Percentiles rank a stretch among this genome's conserved stretches.
phyloP scores from a whole-genome alignment of 345 rosid genomes.

The Aethionema arabicum region DNA sequence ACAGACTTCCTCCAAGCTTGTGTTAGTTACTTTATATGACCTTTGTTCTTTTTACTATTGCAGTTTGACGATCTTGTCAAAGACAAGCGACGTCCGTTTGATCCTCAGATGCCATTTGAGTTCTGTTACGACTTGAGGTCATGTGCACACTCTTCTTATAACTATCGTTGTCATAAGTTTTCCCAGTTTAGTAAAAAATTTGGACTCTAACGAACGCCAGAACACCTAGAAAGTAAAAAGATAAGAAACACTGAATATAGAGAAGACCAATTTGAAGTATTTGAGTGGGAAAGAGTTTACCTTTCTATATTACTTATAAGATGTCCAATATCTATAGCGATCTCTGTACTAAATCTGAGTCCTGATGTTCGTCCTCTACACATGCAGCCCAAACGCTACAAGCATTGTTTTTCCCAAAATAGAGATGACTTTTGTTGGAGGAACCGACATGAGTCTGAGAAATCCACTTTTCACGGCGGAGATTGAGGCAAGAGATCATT shows the following conservation, averaged over 20 bases:
- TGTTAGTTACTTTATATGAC: slow-evolving; percentile 28
- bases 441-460: slow-evolving; percentile 28
- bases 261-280: neutral
- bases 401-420: slow-evolving; percentile 33
- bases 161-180: slow-evolving; percentile 4
- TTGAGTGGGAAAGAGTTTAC: neutral
- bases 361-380: slow-evolving; percentile 19
- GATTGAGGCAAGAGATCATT: slow-evolving; percentile 19
- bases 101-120: slow-evolving; percentile 57
- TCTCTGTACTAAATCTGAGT: slow-evolving; percentile 1
- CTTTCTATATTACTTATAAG: neutral
- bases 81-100: slow-evolving; percentile 43
- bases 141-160: neutral
- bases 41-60: slow-evolving; percentile 19
- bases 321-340: neutral
- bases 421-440: slow-evolving; percentile 64
- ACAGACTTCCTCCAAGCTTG: slow-evolving; percentile 9
- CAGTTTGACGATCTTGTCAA: slow-evolving; percentile 58
- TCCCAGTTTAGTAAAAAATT: slow-evolving; percentile 12
- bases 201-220: neutral
- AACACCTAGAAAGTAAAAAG: neutral
- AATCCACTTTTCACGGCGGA: slow-evolving; percentile 17
- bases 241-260: neutral
- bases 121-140: slow-evolving; percentile 54
- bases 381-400: slow-evolving; percentile 45